These are phyloP conservation scores for Lipomyces sp. DNA, from an alignment of 805 yeast genomes.

Conservation along the genomic window DNA sequence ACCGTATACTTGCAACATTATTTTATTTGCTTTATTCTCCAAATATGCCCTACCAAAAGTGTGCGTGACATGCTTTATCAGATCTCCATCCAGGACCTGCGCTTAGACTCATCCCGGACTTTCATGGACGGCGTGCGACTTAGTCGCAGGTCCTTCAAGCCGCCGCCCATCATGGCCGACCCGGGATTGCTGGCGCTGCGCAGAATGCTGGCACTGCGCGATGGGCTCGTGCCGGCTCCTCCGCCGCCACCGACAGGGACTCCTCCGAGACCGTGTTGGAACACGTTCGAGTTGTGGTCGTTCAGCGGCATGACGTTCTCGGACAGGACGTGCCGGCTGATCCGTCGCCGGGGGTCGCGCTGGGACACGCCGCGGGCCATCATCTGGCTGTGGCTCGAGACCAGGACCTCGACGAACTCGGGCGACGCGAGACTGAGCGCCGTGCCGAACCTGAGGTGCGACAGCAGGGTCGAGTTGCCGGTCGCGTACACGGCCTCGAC, in stretches of 20 bases:
- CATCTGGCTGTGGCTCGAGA: conserved; percentile 2
- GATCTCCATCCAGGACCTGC: too few species aligned
- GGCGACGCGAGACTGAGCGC: conserved; percentile 23
- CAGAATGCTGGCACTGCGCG: too few species aligned
- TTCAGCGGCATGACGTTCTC: conserved; percentile 22
- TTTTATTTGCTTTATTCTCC: too few species aligned
- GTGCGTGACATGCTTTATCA: too few species aligned
- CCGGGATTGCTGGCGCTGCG: not conserved
- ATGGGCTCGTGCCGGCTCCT: too few species aligned
- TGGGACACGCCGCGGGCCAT: conserved; percentile 11
- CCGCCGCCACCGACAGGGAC: too few species aligned
- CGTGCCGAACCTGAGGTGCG: conserved; percentile 20
- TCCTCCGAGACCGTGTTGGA: not conserved
- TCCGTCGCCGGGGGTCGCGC: conserved; percentile 16
- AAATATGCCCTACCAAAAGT: too few species aligned
- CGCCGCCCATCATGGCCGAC: conserved; percentile 8
- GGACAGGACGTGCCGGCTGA: conserved; percentile 1
- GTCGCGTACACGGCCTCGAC: conserved; percentile 8
- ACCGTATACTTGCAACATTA: too few species aligned
- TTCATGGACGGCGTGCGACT: conserved; percentile 18
- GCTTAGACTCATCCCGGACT: too few species aligned
- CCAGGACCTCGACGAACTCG: conserved; percentile 15
- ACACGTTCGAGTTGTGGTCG: conserved; percentile 8
- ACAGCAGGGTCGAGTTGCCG: conserved; percentile 12
- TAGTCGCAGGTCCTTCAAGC: conserved; percentile 19